Conservation (phyloP, 2,329 filamentous ascomycete species). For the Fusarium incarnatum region DNA sequence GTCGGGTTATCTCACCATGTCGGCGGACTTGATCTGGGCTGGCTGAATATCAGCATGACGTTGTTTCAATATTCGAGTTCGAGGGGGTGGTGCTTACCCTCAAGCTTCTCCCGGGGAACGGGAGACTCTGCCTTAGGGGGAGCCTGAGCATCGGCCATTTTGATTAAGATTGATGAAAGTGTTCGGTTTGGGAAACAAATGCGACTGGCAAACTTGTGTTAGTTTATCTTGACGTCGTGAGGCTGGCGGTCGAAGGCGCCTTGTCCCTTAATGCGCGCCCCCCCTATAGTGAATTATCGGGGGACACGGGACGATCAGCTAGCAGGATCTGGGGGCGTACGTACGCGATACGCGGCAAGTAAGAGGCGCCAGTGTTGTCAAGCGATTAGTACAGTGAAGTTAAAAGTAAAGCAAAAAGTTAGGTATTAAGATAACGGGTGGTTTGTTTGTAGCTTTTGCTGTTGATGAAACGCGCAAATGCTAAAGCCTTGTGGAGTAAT, state of each 20-base stretch:
- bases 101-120: slow-evolving; percentile 78
- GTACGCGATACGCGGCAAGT: slow-evolving; percentile 15
- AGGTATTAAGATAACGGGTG: slow-evolving; percentile 4
- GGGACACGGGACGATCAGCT: slow-evolving; percentile 16
- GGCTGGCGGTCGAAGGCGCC: slow-evolving; percentile 34
- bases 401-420: slow-evolving; percentile 8
- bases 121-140: slow-evolving; percentile 55
- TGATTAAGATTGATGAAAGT: slow-evolving; percentile 13
- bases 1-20: slow-evolving; percentile 78
- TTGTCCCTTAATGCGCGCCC: slow-evolving; percentile 37
- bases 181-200: slow-evolving; percentile 26
- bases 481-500: slow-evolving; percentile 37
- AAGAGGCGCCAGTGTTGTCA: slow-evolving; percentile 28
- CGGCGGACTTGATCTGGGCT: slow-evolving; percentile 98
- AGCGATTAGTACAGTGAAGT: slow-evolving; percentile 6
- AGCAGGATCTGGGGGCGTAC: slow-evolving; percentile 20
- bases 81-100: slow-evolving; percentile 64
- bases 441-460: slow-evolving; percentile 18
- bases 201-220: slow-evolving; percentile 20
- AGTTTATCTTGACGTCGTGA: slow-evolving; percentile 27
- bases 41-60: slow-evolving; percentile 38
- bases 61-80: background rate
- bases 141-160: slow-evolving; percentile 55
- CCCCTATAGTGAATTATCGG: slow-evolving; percentile 14
- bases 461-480: slow-evolving; percentile 30